Evolutionary conservation across 192 early-diverging fungal genomes (phyloP).

Genomic region (Anaeromyces robustus): DNA sequence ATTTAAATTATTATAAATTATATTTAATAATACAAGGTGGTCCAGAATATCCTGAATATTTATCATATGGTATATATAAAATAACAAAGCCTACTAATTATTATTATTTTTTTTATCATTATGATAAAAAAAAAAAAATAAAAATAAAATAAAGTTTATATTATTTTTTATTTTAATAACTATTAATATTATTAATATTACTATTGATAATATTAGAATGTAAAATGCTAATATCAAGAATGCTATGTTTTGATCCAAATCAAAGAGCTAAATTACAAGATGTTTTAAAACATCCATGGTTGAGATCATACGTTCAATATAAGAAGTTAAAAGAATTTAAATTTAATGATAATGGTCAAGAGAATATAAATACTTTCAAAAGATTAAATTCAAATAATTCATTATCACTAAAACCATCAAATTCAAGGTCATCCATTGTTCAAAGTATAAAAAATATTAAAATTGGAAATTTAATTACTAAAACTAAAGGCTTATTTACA

Average conservation of each 20-base stretch:
- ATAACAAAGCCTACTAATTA: no score
- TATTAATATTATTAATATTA: no score
- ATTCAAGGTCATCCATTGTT: not conserved
- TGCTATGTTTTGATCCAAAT: not conserved
- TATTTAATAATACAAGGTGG: not conserved
- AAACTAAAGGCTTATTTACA: not conserved
- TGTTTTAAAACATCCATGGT: not conserved
- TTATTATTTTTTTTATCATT: no score
- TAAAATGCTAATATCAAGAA: not conserved
- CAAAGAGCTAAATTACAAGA: not conserved
- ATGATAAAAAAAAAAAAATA: no score
- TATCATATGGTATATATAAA: not conserved
- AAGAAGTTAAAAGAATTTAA: not conserved
- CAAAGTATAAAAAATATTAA: not conserved
- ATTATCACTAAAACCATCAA: not conserved
- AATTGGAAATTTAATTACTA: not conserved
- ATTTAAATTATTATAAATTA: no score
- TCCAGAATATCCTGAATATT: not conserved
- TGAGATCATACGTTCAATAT: not conserved
- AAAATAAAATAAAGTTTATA: no score
- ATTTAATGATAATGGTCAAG: not conserved
- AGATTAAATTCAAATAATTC: not conserved
- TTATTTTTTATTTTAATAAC: no score
- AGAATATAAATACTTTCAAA: not conserved
- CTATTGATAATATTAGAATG: not conserved